Conservation (phyloP, 352 stramenopile species). For the Elongisporangium anandrum region DNA sequence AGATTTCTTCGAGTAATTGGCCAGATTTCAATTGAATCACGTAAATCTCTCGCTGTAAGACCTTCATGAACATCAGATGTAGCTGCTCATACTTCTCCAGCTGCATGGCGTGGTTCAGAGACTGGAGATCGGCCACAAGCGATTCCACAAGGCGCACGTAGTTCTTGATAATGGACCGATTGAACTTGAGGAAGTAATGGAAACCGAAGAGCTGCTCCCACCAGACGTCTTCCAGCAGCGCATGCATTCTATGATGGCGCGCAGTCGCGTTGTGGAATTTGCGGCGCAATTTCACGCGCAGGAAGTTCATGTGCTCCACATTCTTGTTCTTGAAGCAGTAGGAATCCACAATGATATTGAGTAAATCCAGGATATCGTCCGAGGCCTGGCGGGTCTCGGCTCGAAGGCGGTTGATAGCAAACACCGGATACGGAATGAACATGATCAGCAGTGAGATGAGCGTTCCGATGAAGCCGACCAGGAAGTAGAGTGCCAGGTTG, state of each 20-base stretch:
- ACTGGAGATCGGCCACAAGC: slow-evolving; percentile 29
- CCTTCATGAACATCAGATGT: slow-evolving; percentile 38
- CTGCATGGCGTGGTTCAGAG: slow-evolving; percentile 40
- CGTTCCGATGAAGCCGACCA: slow-evolving; percentile 45
- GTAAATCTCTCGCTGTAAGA: slow-evolving; percentile 46
- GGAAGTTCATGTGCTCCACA: slow-evolving; percentile 45
- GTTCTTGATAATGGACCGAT: slow-evolving; percentile 35
- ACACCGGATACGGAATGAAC: slow-evolving; percentile 59
- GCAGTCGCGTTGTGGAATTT: slow-evolving; percentile 30
- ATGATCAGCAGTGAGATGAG: slow-evolving; percentile 46
- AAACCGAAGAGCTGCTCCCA: slow-evolving; percentile 52
- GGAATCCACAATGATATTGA: slow-evolving; percentile 52
- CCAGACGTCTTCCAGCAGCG: slow-evolving; percentile 40
- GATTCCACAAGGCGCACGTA: slow-evolving; percentile 29
- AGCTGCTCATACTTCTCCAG: slow-evolving; percentile 38
- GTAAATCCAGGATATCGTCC: slow-evolving; percentile 32
- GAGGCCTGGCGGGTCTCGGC: slow-evolving; percentile 17
- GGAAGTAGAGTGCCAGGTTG: slow-evolving; percentile 47
- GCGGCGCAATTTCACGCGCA: slow-evolving; percentile 29
- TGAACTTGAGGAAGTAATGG: slow-evolving; percentile 33
- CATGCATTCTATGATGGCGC: slow-evolving; percentile 27
- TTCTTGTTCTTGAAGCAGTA: slow-evolving; percentile 63
- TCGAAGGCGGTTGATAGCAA: slow-evolving; percentile 31
- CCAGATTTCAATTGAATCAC: slow-evolving; percentile 31
- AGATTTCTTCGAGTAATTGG: slow-evolving; percentile 38